These are phyloP conservation scores for Alternaria burnsii DNA, from an alignment of 2,329 filamentous ascomycete species.

Conservation along the genomic window DNA sequence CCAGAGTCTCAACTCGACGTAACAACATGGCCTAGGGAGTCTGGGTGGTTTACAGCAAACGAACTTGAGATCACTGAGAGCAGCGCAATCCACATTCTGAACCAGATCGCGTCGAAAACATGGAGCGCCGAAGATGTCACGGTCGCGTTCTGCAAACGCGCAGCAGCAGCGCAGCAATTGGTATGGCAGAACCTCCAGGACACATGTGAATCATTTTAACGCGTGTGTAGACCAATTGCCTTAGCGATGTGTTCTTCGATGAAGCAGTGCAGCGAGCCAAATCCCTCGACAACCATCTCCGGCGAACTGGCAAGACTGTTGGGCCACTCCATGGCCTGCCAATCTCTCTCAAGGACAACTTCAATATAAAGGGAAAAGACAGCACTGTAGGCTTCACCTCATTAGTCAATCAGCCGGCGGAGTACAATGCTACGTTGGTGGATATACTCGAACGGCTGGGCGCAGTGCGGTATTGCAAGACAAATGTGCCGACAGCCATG, in stretches of 20 bases:
- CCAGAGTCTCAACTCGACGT: slow-evolving; percentile 64
- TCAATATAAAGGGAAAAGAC: slow-evolving; percentile 68
- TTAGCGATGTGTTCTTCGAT: slow-evolving; percentile 66
- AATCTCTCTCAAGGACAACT: slow-evolving; percentile 75
- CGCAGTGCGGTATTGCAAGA: slow-evolving; percentile 74
- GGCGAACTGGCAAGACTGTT: slow-evolving; percentile 55
- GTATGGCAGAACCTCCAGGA: slow-evolving; percentile 39
- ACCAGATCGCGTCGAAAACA: slow-evolving; percentile 52
- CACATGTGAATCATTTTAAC: slow-evolving; percentile 5
- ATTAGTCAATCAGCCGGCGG: slow-evolving; percentile 67
- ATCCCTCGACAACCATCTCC: slow-evolving; percentile 62
- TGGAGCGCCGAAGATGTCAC: slow-evolving; percentile 64
- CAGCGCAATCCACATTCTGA: slow-evolving; percentile 52
- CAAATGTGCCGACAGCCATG: slow-evolving; percentile 73
- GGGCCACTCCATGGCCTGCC: slow-evolving; percentile 75
- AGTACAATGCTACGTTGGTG: slow-evolving; percentile 65
- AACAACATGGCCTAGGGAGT: slow-evolving; percentile 62
- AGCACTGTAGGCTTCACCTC: slow-evolving; percentile 70
- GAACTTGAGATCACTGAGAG: slow-evolving; percentile 62
- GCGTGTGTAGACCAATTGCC: slow-evolving; percentile 62
- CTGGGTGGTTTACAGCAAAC: slow-evolving; percentile 66
- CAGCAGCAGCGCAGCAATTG: slow-evolving; percentile 64
- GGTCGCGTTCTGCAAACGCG: slow-evolving; percentile 63
- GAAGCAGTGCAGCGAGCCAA: slow-evolving; percentile 62
- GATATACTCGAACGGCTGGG: slow-evolving; percentile 67